Percentiles rank a stretch among this genome's conserved stretches.
Evolutionary conservation across 2,329 filamentous ascomycete species (phyloP).

Genomic region (Aspergillus awamori): DNA sequence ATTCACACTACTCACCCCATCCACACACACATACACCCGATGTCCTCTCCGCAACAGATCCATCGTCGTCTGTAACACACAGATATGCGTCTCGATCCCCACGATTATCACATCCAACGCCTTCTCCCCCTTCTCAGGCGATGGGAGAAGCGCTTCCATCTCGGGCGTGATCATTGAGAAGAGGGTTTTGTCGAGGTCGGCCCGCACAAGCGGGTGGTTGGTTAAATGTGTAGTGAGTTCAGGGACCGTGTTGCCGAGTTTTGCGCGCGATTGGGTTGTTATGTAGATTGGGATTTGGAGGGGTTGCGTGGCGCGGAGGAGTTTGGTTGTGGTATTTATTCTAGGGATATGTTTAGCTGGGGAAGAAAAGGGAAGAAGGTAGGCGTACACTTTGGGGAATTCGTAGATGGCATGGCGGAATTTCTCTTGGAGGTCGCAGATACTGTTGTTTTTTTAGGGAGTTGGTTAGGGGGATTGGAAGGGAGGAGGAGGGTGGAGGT

Average conservation of each 20-base stretch:
- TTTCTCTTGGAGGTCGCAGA: constrained; percentile 95
- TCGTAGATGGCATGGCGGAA: constrained; percentile 82
- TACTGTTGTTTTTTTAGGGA: constrained; percentile 52
- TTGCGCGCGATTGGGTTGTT: constrained; percentile 80
- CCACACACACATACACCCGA: constrained; percentile 81
- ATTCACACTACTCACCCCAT: constrained; percentile 89
- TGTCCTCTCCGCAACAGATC: constrained; percentile 77
- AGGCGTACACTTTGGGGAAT: constrained; percentile 74
- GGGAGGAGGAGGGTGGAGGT: neutral
- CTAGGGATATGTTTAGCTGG: constrained; percentile 41
- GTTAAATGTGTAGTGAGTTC: constrained; percentile 63
- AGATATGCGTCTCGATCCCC: constrained; percentile 93
- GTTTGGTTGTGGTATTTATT: constrained; percentile 67
- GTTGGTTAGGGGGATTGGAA: neutral
- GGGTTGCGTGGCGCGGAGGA: constrained; percentile 60
- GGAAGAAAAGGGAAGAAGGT: constrained; percentile 8
- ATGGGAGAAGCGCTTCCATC: constrained; percentile 51
- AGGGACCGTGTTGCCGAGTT: constrained; percentile 77
- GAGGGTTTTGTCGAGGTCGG: constrained; percentile 77
- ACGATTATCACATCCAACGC: constrained; percentile 71
- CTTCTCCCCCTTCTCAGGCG: constrained; percentile 35
- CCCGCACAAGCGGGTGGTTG: constrained; percentile 40
- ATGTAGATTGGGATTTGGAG: constrained; percentile 74
- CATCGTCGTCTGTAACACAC: constrained; percentile 87
- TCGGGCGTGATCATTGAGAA: constrained; percentile 86